Evolutionary conservation across 305 asterid genomes (phyloP), one percentile per base, ranked within the genome.

Genomic region (Lippia alba): DNA sequence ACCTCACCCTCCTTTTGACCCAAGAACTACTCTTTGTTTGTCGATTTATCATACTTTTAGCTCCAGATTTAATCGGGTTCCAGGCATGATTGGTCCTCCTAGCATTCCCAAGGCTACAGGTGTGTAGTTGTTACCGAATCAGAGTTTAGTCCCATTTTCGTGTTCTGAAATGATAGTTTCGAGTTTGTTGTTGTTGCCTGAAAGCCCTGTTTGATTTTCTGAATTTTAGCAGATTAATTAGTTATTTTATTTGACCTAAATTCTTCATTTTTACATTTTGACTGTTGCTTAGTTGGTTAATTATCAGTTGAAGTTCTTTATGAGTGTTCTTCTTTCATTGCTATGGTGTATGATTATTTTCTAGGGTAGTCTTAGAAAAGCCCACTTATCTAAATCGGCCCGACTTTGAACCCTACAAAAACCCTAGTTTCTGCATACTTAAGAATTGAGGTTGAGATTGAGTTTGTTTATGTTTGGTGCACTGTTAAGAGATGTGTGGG

Each of bases 81-180:
- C 48, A 15, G 60, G 20, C 54, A 79, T 82, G 83, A 59, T 67
- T 15, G 72, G 56, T 67, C 86, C 66, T 36, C 61, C 78, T 46
- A 32, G 55, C 60, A 19, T 51, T 50, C 30, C 64, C 56, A 75
- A 50, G 61, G 76, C 81, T 46, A 20, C 77, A 74, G 89, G 89
- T 84, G 33, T 48, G 77, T 74, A 9, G 15, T 36, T 67, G 49
- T 19, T 57, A 18, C 64, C 67, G 58, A 56, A 11, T 54, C 58
- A 18, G 69, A 67, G 40, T n/a, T 40, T 24, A 2, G 8, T 61
- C 0, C 56, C 61, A 1, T 72, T 1, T 45, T 50, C 16, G 36
- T 6, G 39, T 60, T 67, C 16, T 48, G 4, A 20, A 53, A 24
- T 59, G 50, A 36, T 63, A 49, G 20, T 9, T 54, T 50, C 36